A percentile compares a stretch with the other conserved stretches of the same genome.
Conservation (phyloP, 768 basidiomycete species). For the Serendipita sp. region DNA sequence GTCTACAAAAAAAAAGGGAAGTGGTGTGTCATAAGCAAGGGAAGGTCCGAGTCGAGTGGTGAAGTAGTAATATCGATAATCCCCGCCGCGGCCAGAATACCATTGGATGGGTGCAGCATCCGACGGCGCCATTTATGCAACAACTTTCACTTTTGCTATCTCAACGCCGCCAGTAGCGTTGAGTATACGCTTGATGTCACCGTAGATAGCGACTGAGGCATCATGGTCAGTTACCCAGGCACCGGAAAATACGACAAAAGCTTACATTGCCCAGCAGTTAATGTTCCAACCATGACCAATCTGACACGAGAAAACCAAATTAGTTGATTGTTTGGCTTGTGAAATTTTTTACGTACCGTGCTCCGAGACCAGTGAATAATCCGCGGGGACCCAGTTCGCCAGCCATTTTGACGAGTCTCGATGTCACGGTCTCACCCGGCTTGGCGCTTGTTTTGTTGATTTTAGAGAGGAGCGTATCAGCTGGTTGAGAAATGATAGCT, state of each 20-base stretch:
- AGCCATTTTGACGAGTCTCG: slow-evolving; percentile 22
- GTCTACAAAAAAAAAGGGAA: too few species aligned
- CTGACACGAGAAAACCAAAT: slow-evolving; percentile 5
- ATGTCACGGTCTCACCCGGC: slow-evolving; percentile 23
- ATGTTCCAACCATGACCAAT: slow-evolving; percentile 27
- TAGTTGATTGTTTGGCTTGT: neutral
- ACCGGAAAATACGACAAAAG: neutral
- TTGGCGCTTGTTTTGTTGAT: slow-evolving; percentile 63
- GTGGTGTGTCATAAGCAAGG: too few species aligned
- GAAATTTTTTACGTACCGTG: slow-evolving; percentile 12
- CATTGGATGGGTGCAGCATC: too few species aligned
- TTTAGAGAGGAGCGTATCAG: slow-evolving; percentile 81
- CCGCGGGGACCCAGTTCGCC: slow-evolving; percentile 23
- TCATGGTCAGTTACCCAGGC: neutral
- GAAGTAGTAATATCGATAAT: neutral
- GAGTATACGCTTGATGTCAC: slow-evolving; percentile 22
- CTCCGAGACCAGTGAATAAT: slow-evolving; percentile 25
- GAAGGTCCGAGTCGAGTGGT: neutral
- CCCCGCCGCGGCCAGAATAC: neutral
- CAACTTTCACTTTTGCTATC: slow-evolving; percentile 11
- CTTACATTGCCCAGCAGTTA: slow-evolving; percentile 24
- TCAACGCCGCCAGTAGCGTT: slow-evolving; percentile 21
- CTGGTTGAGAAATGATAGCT: slow-evolving; percentile 91
- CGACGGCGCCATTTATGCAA: neutral
- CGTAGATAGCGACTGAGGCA: slow-evolving; percentile 17